These are phyloP conservation scores for Aspergillus bridgeri DNA, from an alignment of 495 filamentous ascomycete genomes.

Conservation along the genomic window DNA sequence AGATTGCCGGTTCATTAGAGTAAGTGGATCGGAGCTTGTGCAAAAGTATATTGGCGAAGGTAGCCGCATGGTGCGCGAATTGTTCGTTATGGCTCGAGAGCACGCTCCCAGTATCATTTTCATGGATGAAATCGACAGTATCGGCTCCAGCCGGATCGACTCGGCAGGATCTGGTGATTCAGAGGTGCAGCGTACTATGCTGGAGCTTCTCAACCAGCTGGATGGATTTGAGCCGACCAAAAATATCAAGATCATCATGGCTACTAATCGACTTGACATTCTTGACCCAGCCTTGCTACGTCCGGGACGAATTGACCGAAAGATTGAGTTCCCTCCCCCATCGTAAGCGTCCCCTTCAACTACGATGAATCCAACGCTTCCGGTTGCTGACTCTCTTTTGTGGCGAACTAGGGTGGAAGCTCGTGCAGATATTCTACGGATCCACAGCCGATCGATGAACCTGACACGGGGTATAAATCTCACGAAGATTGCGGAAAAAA, in stretches of 20 bases:
- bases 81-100: conserved; percentile 98
- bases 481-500: conserved; percentile 98
- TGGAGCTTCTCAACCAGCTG: conserved; percentile 96
- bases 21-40: conserved; percentile 92
- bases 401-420: conserved; percentile 68
- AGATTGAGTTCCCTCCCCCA: conserved; percentile 98
- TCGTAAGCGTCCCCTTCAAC: conserved; percentile 48
- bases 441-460: conserved; percentile 97
- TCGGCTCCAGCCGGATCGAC: conserved; percentile 95
- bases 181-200: conserved; percentile 99
- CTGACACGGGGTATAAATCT: conserved; percentile 96
- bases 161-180: conserved; percentile 92
- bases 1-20: conserved; percentile 97
- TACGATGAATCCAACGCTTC: neutral
- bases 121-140: conserved; percentile 99
- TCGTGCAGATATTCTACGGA: conserved; percentile 93
- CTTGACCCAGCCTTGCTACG: conserved; percentile 91
- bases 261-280: conserved; percentile 96
- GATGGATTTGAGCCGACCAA: conserved; percentile 99
- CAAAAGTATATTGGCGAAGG: conserved; percentile 99
- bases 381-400: conserved; percentile 13
- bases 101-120: conserved; percentile 99
- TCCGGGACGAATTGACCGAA: conserved; percentile 94
- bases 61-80: conserved; percentile 95
- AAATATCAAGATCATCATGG: conserved; percentile 99